A percentile compares a stretch with the other conserved stretches of the same genome.
Evolutionary conservation across 2,329 filamentous ascomycete species (phyloP).

Genomic region (Paramyrothecium sp.): DNA sequence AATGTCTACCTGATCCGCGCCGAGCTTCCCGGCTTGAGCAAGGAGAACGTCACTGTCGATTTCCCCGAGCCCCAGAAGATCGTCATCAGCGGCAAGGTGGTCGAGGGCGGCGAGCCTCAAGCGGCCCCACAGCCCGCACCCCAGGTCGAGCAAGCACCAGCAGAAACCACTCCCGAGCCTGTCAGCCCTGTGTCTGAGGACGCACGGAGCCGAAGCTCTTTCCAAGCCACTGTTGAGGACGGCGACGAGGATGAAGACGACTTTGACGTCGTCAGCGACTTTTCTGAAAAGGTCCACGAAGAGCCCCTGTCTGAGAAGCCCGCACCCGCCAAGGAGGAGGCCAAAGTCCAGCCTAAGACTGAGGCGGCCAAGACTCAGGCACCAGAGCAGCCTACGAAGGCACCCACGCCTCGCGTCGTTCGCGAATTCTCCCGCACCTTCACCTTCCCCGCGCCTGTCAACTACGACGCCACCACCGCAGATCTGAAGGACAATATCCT

Average conservation of each 20-base stretch:
- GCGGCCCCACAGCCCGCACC: conserved; percentile 17
- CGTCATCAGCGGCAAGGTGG: conserved; percentile 61
- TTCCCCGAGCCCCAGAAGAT: conserved; percentile 76
- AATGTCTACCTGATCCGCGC: conserved; percentile 73
- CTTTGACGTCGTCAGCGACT: conserved; percentile 18
- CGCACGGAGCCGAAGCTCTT: conserved; percentile 36
- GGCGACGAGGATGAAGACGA: conserved; percentile 36
- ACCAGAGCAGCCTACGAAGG: conserved; percentile 57
- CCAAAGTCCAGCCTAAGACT: neutral
- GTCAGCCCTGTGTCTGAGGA: conserved; percentile 38
- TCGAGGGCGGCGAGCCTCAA: neutral
- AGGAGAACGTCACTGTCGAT: conserved; percentile 73
- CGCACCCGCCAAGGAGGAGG: conserved; percentile 5
- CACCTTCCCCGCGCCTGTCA: conserved; percentile 63
- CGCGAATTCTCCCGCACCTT: conserved; percentile 69
- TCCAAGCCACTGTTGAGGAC: conserved; percentile 67
- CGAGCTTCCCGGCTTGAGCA: conserved; percentile 73
- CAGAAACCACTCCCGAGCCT: conserved; percentile 45
- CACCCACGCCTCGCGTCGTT: conserved; percentile 65
- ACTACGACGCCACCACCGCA: conserved; percentile 62
- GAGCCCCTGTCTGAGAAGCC: conserved; percentile 23
- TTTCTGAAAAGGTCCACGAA: conserved; percentile 13
- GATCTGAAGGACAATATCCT: conserved; percentile 65
- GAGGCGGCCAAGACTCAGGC: neutral
- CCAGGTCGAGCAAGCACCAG: conserved; percentile 52